Conservation (phyloP, 1,139 yeast genomes). For the Debaryomyces psychrophilus region DNA sequence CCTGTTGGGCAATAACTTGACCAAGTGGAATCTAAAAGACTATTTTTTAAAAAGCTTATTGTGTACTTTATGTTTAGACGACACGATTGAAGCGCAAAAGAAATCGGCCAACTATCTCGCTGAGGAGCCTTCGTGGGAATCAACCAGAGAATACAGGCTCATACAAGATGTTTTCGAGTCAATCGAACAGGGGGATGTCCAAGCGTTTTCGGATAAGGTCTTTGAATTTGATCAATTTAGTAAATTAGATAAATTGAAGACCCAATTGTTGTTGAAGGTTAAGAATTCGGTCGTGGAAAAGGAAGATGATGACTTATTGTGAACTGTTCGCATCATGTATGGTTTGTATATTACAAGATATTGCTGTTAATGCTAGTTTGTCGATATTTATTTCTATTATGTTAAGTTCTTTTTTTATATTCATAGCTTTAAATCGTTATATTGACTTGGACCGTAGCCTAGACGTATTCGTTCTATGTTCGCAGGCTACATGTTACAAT, state of each 20-base stretch:
- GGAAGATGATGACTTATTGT: conserved; percentile 61
- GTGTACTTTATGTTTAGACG: conserved; percentile 82
- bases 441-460: too few relatives aligned
- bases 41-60: conserved; percentile 83
- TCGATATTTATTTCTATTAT: not conserved
- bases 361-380: not conserved
- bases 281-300: conserved; percentile 74
- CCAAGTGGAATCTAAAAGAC: conserved; percentile 92
- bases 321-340: not conserved
- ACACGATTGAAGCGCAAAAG: conserved; percentile 81
- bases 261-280: conserved; percentile 80
- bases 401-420: not conserved
- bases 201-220: conserved; percentile 72
- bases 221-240: conserved; percentile 86
- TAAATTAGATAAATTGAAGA: conserved; percentile 90
- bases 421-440: not conserved
- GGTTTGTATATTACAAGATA: not conserved
- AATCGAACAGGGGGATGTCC: conserved; percentile 78
- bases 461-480: too few relatives aligned
- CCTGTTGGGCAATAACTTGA: conserved; percentile 71
- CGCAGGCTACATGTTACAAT: too few relatives aligned
- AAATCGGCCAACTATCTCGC: conserved; percentile 63
- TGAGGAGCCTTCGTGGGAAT: conserved; percentile 78
- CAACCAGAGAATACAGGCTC: conserved; percentile 78
- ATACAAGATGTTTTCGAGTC: conserved; percentile 67